Percentiles rank a stretch among this genome's conserved stretches.
Conservation (phyloP, 2,329 filamentous ascomycete genomes). For the Xylariaceae sp. region DNA sequence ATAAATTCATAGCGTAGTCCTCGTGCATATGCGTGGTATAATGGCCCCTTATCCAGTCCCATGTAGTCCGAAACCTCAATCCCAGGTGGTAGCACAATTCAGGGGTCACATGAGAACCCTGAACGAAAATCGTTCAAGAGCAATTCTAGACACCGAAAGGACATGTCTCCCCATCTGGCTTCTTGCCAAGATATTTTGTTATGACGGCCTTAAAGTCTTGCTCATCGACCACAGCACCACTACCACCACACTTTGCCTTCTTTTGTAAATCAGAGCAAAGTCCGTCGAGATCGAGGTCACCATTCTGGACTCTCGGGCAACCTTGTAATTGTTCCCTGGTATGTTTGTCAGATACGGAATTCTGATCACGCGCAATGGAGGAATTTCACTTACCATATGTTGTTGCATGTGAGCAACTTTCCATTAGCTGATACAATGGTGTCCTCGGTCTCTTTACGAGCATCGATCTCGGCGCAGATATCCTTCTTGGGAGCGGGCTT, state of each 20-base stretch:
- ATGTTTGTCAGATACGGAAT: constrained; percentile 36
- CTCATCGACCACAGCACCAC: constrained; percentile 83
- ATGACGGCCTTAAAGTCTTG: constrained; percentile 81
- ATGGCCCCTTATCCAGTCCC: constrained; percentile 5
- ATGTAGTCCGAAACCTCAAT: constrained; percentile 13
- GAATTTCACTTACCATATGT: constrained; percentile 72
- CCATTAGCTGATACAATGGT: constrained; percentile 61
- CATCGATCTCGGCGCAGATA: constrained; percentile 74
- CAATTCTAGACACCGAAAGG: constrained; percentile 7
- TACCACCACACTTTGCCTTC: constrained; percentile 93
- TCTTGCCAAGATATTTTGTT: constrained; percentile 56
- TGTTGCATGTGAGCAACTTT: constrained; percentile 76
- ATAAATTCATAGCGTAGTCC: constrained; percentile 3
- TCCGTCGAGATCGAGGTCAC: constrained; percentile 89
- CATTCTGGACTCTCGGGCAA: constrained; percentile 81
- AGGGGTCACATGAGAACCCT: constrained; percentile 1
- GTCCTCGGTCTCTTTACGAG: constrained; percentile 63
- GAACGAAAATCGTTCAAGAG: constrained; percentile 2
- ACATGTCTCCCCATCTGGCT: constrained; percentile 5
- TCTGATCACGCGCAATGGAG: constrained; percentile 2
- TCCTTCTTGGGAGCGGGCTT: constrained; percentile 49
- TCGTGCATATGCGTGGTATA: constrained; percentile 9
- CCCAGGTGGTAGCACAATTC: constrained; percentile 14
- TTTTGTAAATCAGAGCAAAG: constrained; percentile 89
- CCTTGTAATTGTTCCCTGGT: constrained; percentile 83